These are phyloP conservation scores for Boletus mariae DNA, from an alignment of 1,284 basidiomycete genomes.

Conservation along the genomic window DNA sequence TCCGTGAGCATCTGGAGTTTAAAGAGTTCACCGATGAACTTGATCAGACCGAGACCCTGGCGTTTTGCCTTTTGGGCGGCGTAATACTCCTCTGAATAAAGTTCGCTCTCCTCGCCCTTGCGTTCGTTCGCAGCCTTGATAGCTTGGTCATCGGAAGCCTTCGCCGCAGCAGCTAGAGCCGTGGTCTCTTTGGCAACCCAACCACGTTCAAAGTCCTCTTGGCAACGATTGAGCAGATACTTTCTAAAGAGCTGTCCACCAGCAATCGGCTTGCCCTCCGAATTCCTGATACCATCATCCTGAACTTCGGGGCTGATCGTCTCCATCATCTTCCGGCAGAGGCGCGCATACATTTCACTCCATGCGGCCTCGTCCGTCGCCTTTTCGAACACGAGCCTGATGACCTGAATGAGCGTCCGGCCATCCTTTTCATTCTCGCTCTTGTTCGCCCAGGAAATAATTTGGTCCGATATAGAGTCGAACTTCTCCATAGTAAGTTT, in stretches of 20 bases:
- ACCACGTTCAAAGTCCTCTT: constrained; percentile 93
- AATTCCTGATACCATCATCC: constrained; percentile 77
- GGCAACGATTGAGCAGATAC: constrained; percentile 89
- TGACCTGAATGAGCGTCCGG: constrained; percentile 91
- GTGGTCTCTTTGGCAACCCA: constrained; percentile 72
- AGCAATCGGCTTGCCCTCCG: constrained; percentile 80
- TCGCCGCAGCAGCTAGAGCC: constrained; percentile 55
- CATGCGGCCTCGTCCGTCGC: constrained; percentile 93
- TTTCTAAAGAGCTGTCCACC: constrained; percentile 95
- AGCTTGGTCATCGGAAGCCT: constrained; percentile 58
- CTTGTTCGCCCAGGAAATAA: constrained; percentile 93
- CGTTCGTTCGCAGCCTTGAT: constrained; percentile 59
- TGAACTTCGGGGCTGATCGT: constrained; percentile 81
- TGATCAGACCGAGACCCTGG: constrained; percentile 93
- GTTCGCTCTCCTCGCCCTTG: constrained; percentile 54
- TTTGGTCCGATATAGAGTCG: constrained; percentile 91
- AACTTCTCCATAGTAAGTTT: constrained; percentile 98
- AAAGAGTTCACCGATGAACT: constrained; percentile 97
- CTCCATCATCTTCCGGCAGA: constrained; percentile 94
- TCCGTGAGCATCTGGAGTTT: constrained; percentile 94
- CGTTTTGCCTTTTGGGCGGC: constrained; percentile 96
- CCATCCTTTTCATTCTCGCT: constrained; percentile 91
- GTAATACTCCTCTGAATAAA: constrained; percentile 97
- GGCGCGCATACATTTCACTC: constrained; percentile 95
- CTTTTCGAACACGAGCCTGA: constrained; percentile 95